Percentiles rank a stretch among this genome's conserved stretches.
These are phyloP conservation scores for Penicillium sp. DNA, from an alignment of 2,329 filamentous ascomycete genomes.

Conservation along the genomic window DNA sequence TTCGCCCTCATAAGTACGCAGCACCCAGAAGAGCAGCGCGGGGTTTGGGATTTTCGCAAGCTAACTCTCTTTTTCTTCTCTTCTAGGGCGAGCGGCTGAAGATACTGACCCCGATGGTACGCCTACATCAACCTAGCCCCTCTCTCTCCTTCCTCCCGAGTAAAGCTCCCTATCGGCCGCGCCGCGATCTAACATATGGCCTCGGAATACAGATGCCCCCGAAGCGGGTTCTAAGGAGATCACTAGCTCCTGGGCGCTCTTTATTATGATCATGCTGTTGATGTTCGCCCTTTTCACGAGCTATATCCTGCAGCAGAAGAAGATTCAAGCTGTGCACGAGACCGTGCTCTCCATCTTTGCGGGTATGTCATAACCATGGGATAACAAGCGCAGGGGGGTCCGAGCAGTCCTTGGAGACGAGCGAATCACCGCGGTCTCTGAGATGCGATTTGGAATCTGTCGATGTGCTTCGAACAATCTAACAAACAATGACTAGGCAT, in stretches of 20 bases:
- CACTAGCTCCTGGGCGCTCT: conserved; percentile 93
- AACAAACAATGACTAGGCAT: conserved; percentile 65
- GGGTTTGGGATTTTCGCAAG: not conserved
- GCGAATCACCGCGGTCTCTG: too few species aligned
- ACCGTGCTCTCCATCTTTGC: conserved; percentile 98
- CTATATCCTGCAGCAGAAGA: conserved; percentile 94
- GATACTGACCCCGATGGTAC: conserved; percentile 46
- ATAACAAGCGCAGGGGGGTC: not conserved
- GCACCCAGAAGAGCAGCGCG: not conserved
- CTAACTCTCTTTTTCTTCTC: conserved; percentile 23
- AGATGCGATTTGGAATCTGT: not conserved
- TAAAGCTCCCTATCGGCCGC: conserved; percentile 6
- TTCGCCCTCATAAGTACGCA: conserved; percentile 42
- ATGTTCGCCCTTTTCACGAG: conserved; percentile 95
- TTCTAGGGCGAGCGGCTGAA: conserved; percentile 40
- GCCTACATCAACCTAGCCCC: conserved; percentile 18
- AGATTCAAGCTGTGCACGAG: conserved; percentile 96
- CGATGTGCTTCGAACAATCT: not conserved
- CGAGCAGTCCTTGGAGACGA: too few species aligned
- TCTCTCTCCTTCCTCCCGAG: conserved; percentile 10
- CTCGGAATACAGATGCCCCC: conserved; percentile 58
- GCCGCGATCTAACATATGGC: conserved; percentile 23
- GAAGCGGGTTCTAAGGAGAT: conserved; percentile 92
- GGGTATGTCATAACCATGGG: conserved; percentile 55
- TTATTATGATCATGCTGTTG: conserved; percentile 92